These are phyloP conservation scores for Crithidia expoeki DNA, from an alignment of 208 protist species.

Conservation along the genomic window DNA sequence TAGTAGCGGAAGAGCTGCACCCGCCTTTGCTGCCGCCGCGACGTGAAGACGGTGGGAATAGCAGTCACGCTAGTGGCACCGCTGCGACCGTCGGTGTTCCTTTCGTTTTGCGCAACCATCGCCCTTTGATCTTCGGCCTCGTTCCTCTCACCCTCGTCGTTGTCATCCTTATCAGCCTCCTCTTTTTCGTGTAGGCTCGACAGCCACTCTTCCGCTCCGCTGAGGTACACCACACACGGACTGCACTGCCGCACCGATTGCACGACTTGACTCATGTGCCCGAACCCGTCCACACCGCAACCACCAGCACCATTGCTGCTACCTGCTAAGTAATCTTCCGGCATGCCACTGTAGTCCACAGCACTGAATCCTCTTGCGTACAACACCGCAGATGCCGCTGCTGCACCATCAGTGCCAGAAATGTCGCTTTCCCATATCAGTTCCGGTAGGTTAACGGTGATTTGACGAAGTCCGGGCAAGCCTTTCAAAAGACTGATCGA, in stretches of 20 bases:
- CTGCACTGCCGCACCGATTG: conserved; percentile 50
- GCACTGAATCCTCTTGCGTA: conserved; percentile 16
- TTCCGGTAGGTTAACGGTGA: conserved; percentile 22
- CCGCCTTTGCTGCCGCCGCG: conserved; percentile 18
- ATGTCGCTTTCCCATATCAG: conserved; percentile 29
- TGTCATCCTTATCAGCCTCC: conserved; percentile 21
- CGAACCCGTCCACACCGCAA: conserved; percentile 3
- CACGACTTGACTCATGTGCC: conserved; percentile 67
- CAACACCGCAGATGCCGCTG: conserved; percentile 30
- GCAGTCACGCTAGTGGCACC: neutral
- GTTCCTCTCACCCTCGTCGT: neutral
- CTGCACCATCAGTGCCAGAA: neutral
- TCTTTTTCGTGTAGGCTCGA: conserved; percentile 29
- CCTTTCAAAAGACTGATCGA: conserved; percentile 32
- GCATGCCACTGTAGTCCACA: neutral
- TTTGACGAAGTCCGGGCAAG: conserved; percentile 18
- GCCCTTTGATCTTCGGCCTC: neutral
- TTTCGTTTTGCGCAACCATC: neutral
- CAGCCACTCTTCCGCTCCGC: conserved; percentile 71
- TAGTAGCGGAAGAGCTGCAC: conserved; percentile 65
- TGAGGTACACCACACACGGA: conserved; percentile 72
- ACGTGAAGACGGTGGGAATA: neutral
- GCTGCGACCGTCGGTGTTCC: neutral
- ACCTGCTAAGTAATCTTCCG: conserved; percentile 15
- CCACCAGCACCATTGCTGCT: neutral